Evolutionary conservation across 1,284 basidiomycete species (phyloP).

Genomic region (Moesziomyces sp.): DNA sequence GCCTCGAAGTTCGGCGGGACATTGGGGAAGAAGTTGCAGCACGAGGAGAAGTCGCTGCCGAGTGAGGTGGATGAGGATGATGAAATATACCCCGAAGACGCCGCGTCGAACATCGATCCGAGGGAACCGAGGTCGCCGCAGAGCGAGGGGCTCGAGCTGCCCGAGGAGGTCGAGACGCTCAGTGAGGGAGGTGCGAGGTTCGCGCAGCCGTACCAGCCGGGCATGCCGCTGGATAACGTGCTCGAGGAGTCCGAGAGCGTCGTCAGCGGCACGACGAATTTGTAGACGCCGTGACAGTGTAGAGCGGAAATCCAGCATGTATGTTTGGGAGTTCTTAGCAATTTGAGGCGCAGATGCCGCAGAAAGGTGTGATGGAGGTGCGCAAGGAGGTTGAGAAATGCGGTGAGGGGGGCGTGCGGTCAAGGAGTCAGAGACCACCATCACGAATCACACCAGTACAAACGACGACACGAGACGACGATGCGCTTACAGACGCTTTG

Average conservation of each 20-base stretch:
- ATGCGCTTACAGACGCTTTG: too few relatives aligned
- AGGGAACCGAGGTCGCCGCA: neutral
- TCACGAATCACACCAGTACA: too few relatives aligned
- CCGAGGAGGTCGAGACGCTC: neutral
- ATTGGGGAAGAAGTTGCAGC: neutral
- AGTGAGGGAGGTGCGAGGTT: constrained; percentile 9
- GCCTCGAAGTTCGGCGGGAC: constrained; percentile 50
- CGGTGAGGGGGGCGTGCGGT: too few relatives aligned
- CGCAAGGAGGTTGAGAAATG: too few relatives aligned
- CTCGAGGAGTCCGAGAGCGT: constrained; percentile 58
- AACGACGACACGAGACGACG: too few relatives aligned
- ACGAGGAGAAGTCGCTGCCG: constrained; percentile 13
- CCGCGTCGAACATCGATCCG: constrained; percentile 48
- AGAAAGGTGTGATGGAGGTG: too few relatives aligned
- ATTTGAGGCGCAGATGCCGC: too few relatives aligned
- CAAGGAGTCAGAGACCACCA: too few relatives aligned
- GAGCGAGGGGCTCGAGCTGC: neutral
- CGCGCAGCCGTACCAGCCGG: constrained; percentile 57
- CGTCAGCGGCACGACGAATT: constrained; percentile 29
- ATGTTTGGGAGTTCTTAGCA: too few relatives aligned
- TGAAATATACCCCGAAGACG: constrained; percentile 61
- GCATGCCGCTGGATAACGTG: constrained; percentile 60
- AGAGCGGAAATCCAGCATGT: too few relatives aligned
- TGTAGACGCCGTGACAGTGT: neutral
- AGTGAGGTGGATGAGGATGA: constrained; percentile 25